Evolutionary conservation across 2,329 filamentous ascomycete species (phyloP), one percentile per base, ranked within the genome.

Genomic region (Pseudomassariella vexata): DNA sequence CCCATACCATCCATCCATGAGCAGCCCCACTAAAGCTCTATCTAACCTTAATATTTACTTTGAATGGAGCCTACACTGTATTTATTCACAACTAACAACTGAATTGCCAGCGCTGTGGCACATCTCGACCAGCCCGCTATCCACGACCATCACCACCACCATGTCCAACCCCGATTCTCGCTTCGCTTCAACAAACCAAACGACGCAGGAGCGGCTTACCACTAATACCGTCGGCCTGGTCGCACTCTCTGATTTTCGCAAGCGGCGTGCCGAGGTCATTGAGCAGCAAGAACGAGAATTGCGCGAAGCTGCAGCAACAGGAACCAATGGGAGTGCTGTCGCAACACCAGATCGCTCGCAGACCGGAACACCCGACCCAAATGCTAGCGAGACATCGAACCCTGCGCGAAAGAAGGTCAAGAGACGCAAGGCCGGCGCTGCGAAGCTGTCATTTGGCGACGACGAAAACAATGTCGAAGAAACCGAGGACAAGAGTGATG

Each of bases 261-360:
- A 98, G 65, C 81, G 92, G 38, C 86, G 90, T 59, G 89, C 88
- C 47, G 87, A 95, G 60, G 86, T 89, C n/a, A 68, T 95, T 28
- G 90, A 95, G 57, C 81, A 86, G 53, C 90, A 92, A 52, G 86
- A 92, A 52, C 77, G 84, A 49, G 86, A 92, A 50, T 81, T 77
- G 9, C 78, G 80, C 50, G 82, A 85, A 44, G 71, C 68, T 24
- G 66, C 73, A 17, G 52, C 73, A 34, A 56, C 60, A 34, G 55
- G 53, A 53, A 59, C 40, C 50, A 51, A 44, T 14, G 22, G 36
- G 24, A 49, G 48, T 46, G 50, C 40, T 50, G 46, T 35, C 36
- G 60, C 64, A 27, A 70, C 68, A 26, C 66, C 70, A 24, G 66
- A 71, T 47, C 62, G 62, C 35, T 70, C 67, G n/a, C 50, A 55